phyloP scores from a whole-genome alignment of 306 rosid species.

The Vicia villosa region DNA sequence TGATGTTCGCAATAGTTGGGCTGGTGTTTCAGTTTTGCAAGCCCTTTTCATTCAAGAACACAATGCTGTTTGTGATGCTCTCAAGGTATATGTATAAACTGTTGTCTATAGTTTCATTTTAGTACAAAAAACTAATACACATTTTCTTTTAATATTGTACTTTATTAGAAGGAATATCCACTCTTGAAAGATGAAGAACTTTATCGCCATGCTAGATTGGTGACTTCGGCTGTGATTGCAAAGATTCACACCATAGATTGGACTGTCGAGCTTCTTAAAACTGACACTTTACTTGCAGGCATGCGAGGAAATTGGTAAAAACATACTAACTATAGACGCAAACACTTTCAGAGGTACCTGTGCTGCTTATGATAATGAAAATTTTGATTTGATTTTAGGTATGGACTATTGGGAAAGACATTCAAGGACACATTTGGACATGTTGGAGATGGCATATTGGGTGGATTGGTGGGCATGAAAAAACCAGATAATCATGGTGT shows the following conservation, averaged over 20 bases:
- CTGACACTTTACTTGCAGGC: slow-evolving; percentile 60
- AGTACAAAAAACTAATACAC: too few relatives aligned
- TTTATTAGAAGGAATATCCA: slow-evolving; percentile 40
- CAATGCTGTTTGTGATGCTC: slow-evolving; percentile 57
- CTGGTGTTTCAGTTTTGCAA: slow-evolving; percentile 63
- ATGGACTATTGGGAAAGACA: slow-evolving; percentile 67
- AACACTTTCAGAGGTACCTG: too few relatives aligned
- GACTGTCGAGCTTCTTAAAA: slow-evolving; percentile 73
- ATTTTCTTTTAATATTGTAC: neutral
- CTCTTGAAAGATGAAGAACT: slow-evolving; percentile 50
- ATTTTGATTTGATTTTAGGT: slow-evolving; percentile 38
- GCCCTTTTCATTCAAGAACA: slow-evolving; percentile 62
- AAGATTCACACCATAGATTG: slow-evolving; percentile 70
- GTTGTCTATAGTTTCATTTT: neutral
- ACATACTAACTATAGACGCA: too few relatives aligned
- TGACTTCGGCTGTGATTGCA: slow-evolving; percentile 67
- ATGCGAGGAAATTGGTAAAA: slow-evolving; percentile 57
- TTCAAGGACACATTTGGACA: slow-evolving; percentile 72
- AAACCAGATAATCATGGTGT: slow-evolving; percentile 58
- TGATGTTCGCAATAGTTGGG: slow-evolving; percentile 66
- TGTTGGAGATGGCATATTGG: slow-evolving; percentile 47
- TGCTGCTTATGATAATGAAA: too few relatives aligned
- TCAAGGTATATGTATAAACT: slow-evolving; percentile 40
- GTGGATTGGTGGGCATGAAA: slow-evolving; percentile 60
- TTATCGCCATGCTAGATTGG: slow-evolving; percentile 62